Evolutionary conservation across 2,329 filamentous ascomycete genomes (phyloP), one percentile per base, ranked within the genome.

Genomic region (Fusarium redolens): DNA sequence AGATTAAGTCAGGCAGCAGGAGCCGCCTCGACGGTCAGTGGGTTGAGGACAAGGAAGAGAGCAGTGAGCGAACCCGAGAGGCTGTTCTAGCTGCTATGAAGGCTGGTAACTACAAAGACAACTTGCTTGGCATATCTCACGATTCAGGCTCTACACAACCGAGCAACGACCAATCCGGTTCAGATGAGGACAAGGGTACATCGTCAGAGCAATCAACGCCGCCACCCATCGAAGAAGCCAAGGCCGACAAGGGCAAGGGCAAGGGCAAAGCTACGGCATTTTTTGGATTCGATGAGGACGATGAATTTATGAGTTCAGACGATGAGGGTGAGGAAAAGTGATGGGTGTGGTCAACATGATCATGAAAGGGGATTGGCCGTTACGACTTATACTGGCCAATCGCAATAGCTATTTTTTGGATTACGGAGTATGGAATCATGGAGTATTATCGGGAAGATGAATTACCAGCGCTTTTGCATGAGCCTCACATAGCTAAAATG

Each of bases 1-100:
- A 97, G 78, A 89, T 98, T 57, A 92, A 90, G 81, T 91, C 91
- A 68, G 94, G 93, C 14, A 86, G 88, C 72, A 88, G 90, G 75
- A 90, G 91, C 60, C 88, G 92, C 81, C 82, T 98, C 44, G 94
- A 98, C 78, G 94, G 94, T 1, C 93, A 96, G 79, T 99, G 96
- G 95, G 91, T 98, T 44, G 96, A 99, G 80, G 92, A 94, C 73
- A 97, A 97, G 82, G 95, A 98, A 76, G 95, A 97, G 79, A 93
- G 92, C 31, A 92, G 90, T 73, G 94, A 97, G 83, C 92, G 93
- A 81, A 96, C 95, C 1, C 86, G 93, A 44, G 91, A 93, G 75
- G 93, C 93, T 6, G 92, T 96, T 10, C 79, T 92, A 47, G 89
- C 88, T 54, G 92, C 90, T 12, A 91, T 95, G 85, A 91, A 90